These are phyloP conservation scores for Chamaenerion angustifolium DNA, from an alignment of 345 rosid genomes.

Conservation along the genomic window DNA sequence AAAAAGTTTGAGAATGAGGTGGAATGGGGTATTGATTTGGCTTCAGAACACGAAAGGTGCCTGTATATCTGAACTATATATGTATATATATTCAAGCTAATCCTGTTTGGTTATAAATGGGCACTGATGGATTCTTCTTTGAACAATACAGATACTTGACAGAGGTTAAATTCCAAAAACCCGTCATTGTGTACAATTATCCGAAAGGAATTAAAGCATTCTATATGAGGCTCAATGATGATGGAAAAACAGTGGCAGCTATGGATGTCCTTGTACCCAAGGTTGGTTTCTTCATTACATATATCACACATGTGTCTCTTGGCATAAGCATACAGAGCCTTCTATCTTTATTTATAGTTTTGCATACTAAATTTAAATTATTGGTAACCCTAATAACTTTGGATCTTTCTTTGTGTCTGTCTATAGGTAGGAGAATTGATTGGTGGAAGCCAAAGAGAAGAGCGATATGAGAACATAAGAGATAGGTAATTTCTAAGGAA, in stretches of 20 bases:
- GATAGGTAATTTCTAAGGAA: slow-evolving; percentile 29
- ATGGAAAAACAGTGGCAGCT: slow-evolving; percentile 79
- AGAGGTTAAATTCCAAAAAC: slow-evolving; percentile 73
- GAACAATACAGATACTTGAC: slow-evolving; percentile 57
- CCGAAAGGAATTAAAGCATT: slow-evolving; percentile 94
- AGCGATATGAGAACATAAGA: slow-evolving; percentile 47
- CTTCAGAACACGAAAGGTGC: slow-evolving; percentile 76
- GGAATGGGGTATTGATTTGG: slow-evolving; percentile 3
- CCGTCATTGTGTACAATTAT: slow-evolving; percentile 83
- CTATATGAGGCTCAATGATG: slow-evolving; percentile 93
- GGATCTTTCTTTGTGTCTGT: background rate
- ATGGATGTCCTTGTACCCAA: slow-evolving; percentile 96
- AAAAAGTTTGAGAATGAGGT: slow-evolving; percentile 1
- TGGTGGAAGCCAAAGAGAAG: slow-evolving; percentile 99
- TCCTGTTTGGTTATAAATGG: too few species aligned
- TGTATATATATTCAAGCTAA: too few species aligned
- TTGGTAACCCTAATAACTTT: too few species aligned
- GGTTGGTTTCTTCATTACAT: slow-evolving; percentile 36
- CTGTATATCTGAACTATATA: background rate
- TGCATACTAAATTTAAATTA: too few species aligned
- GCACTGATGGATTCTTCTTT: slow-evolving; percentile 3
- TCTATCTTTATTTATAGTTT: too few species aligned
- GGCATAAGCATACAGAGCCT: too few species aligned
- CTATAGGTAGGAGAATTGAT: slow-evolving; percentile 84
- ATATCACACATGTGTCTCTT: too few species aligned